A percentile compares a stretch with the other conserved stretches of the same genome.
Conservation (phyloP, 2,329 filamentous ascomycete species). For the Ilyonectria mors-panacis region DNA sequence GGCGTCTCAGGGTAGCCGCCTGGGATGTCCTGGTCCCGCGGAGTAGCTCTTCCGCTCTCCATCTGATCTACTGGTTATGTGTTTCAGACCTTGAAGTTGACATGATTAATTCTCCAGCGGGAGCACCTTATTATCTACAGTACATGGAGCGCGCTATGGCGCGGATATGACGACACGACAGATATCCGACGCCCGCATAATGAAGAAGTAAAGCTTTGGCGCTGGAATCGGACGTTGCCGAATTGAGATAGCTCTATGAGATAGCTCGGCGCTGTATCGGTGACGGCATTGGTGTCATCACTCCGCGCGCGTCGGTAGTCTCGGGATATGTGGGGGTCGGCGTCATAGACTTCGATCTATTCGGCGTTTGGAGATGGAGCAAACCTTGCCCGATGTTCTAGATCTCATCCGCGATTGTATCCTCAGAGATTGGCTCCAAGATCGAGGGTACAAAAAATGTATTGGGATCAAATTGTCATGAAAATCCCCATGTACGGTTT, state of each 20-base stretch:
- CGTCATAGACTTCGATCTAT: slow-evolving; percentile 10
- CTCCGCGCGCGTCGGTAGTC: neutral
- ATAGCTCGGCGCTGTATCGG: no score
- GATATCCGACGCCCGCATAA: neutral
- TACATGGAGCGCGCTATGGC: neutral
- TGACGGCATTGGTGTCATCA: neutral
- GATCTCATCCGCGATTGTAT: no score
- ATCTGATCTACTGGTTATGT: slow-evolving; percentile 22
- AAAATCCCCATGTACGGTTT: no score
- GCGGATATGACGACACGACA: neutral
- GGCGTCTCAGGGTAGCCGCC: slow-evolving; percentile 47
- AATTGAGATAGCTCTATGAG: no score
- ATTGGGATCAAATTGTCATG: no score
- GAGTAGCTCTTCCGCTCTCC: slow-evolving; percentile 42
- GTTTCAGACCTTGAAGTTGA: neutral
- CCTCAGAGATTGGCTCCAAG: no score
- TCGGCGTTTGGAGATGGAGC: neutral
- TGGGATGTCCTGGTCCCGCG: slow-evolving; percentile 44
- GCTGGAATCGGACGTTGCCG: no score
- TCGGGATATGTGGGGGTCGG: neutral
- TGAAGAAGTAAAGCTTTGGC: neutral
- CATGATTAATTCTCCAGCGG: neutral
- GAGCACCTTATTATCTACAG: neutral
- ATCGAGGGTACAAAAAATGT: no score
- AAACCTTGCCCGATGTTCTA: neutral